Evolutionary conservation across 2,329 filamentous ascomycete species (phyloP).

Genomic region (Neofusicoccum sp.): DNA sequence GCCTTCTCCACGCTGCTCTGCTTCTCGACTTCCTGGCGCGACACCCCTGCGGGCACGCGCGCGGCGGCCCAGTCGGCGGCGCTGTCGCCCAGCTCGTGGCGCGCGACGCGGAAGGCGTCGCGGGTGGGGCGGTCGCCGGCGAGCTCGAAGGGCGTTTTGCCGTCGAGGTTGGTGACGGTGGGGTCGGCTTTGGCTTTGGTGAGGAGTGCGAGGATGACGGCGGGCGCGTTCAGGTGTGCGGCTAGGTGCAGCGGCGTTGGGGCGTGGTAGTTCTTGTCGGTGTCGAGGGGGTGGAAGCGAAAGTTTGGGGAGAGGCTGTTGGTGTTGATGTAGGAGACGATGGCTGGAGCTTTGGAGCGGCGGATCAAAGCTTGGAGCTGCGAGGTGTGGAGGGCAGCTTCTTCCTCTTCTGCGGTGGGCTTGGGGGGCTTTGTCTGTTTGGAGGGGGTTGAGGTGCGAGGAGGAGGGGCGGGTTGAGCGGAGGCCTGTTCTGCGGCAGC

Average conservation of each 20-base stretch:
- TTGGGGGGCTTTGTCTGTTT: constrained; percentile 57
- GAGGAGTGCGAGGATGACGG: constrained; percentile 77
- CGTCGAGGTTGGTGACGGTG: constrained; percentile 68
- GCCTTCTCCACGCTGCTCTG: constrained; percentile 71
- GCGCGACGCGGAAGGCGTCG: constrained; percentile 88
- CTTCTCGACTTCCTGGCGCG: constrained; percentile 69
- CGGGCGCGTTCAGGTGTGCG: constrained; percentile 75
- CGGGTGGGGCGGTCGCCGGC: constrained; percentile 82
- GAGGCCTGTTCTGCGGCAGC: constrained; percentile 49
- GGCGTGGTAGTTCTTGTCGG: constrained; percentile 73
- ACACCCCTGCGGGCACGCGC: constrained; percentile 71
- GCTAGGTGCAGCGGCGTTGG: constrained; percentile 85
- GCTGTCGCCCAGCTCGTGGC: constrained; percentile 77
- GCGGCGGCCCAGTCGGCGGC: constrained; percentile 79
- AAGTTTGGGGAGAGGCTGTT: constrained; percentile 75
- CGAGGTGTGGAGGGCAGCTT: constrained; percentile 77
- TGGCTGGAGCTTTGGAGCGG: constrained; percentile 83
- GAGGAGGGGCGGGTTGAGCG: constrained; percentile 35
- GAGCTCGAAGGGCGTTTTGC: constrained; percentile 85
- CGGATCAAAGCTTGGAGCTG: constrained; percentile 88
- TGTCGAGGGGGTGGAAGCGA: constrained; percentile 65
- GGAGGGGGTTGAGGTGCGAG: constrained; percentile 35
- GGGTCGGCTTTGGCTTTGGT: constrained; percentile 76
- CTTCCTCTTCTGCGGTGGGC: constrained; percentile 83
- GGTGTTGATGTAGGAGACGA: constrained; percentile 79